Conservation (phyloP, 306 rosid species). For the Gastrolobium villosum region DNA sequence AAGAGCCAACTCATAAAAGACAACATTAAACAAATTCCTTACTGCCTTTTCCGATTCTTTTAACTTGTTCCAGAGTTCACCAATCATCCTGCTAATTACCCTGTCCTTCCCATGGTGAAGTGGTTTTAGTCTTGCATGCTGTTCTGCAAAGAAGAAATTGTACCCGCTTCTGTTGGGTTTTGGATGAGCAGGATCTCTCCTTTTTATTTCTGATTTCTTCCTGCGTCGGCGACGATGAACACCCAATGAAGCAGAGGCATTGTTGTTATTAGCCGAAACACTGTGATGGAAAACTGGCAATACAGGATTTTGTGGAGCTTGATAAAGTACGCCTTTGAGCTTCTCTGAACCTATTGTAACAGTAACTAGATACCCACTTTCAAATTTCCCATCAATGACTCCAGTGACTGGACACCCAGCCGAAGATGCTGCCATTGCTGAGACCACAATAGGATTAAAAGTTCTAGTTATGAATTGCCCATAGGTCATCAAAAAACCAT, state of each 20-base stretch:
- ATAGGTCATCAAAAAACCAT: neutral
- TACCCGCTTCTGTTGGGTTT: constrained; percentile 96
- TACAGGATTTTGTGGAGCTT: constrained; percentile 55
- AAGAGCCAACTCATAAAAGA: neutral
- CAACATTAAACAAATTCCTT: constrained; percentile 42
- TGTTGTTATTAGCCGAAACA: constrained; percentile 45
- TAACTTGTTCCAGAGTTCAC: constrained; percentile 92
- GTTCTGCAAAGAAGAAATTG: constrained; percentile 95
- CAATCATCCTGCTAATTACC: constrained; percentile 92
- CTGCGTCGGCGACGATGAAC: constrained; percentile 79
- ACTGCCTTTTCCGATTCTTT: constrained; percentile 71
- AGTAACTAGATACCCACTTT: constrained; percentile 90
- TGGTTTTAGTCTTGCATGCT: constrained; percentile 85
- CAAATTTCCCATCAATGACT: constrained; percentile 93
- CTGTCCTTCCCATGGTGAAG: constrained; percentile 88
- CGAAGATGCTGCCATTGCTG: constrained; percentile 52
- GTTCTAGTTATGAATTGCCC: neutral
- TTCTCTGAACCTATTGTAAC: constrained; percentile 78
- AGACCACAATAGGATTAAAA: constrained; percentile 33
- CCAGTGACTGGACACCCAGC: constrained; percentile 64
- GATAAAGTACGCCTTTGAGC: constrained; percentile 87
- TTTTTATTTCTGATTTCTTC: constrained; percentile 84
- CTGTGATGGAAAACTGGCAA: constrained; percentile 40
- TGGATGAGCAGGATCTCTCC: constrained; percentile 93
- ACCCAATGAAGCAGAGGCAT: constrained; percentile 51